Base-by-base conservation (phyloP, 2,329 filamentous ascomycete genomes). In the Diplocarpon rosae region DNA sequence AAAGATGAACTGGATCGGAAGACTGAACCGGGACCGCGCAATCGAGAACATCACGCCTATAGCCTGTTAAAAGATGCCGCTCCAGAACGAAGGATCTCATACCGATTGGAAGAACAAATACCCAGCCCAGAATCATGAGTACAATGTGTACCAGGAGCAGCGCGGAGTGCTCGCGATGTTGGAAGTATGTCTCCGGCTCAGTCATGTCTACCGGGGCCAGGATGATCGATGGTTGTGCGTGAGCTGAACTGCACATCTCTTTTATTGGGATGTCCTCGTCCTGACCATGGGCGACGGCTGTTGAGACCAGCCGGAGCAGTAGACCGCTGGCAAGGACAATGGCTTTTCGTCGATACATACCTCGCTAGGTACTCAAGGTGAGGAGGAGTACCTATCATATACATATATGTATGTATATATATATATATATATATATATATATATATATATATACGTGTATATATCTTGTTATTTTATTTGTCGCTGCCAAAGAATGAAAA, bases 31-130 rank as follows among this genome's bases (percentile, higher is more conserved):
- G 35, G 89, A 95, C 49, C 76, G 78, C 30, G 83, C 82, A 51
- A 95, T 70, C 44, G 87, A 94, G 52, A 96, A 71, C 79, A 95
- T 86, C 39, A 94, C 80, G 52, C 44, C 59, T 62, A 39, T 5
- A 11, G 14, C 24, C 8, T 40, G 33, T 28, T 15, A 35, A 40
- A 36, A 31, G 20, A 36, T 17, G 27, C 12, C 28, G 39, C 32
- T 40, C 31, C 14, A 7, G 24, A 28, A 30, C 30, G 16, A 20
- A 17, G 32, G 14, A 32, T 32, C 35, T 63, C 75, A 63, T 68
- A 82, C 83, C 78, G 52, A 82, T 63, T 41, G 84, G 84, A 46
- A 88, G 68, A 45, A 84, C 59, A 31, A 87, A 69, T 28, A 80
- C 68, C 84, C 84, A 89, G 15, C 72, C 75, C 13, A 83, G 47